A percentile compares a stretch with the other conserved stretches of the same genome.
These are phyloP conservation scores for Pseudozyma thailandica DNA, from an alignment of 1,284 basidiomycete species.

Conservation along the genomic window DNA sequence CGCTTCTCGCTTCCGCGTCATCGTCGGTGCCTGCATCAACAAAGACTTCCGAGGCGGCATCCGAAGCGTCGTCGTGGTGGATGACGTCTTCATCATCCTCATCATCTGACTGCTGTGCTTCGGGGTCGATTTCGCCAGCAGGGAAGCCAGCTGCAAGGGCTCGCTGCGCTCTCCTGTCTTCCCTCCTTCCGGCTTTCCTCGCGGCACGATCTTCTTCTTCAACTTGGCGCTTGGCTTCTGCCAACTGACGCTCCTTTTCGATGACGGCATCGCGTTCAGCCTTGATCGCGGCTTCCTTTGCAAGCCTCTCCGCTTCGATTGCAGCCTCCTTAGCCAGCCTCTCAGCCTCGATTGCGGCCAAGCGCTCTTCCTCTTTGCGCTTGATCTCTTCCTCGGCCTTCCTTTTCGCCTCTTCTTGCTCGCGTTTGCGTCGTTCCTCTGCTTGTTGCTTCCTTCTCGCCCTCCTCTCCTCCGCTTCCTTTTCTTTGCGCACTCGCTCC, in stretches of 20 bases:
- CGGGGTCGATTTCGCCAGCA: conserved; percentile 30
- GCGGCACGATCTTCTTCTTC: conserved; percentile 47
- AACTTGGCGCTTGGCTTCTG: conserved; percentile 47
- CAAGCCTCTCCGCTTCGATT: conserved; percentile 12
- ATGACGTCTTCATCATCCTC: conserved; percentile 26
- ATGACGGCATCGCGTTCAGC: conserved; percentile 32
- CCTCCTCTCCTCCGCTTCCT: conserved; percentile 33
- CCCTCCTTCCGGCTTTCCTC: conserved; percentile 25
- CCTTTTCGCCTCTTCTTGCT: conserved; percentile 19
- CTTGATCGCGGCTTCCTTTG: conserved; percentile 31
- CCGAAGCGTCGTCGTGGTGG: conserved; percentile 11
- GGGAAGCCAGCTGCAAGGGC: conserved; percentile 34
- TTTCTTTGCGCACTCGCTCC: conserved; percentile 15
- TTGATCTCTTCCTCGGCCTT: conserved; percentile 15
- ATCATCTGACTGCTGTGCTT: conserved; percentile 24
- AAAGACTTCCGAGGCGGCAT: conserved; percentile 36
- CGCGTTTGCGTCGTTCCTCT: conserved; percentile 24
- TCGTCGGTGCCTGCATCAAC: conserved; percentile 33
- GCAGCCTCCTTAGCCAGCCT: conserved; percentile 26
- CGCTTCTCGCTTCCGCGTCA: conserved; percentile 30
- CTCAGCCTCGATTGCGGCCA: conserved; percentile 47
- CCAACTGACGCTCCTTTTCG: conserved; percentile 38
- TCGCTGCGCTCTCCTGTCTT: conserved; percentile 30
- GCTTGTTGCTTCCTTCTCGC: conserved; percentile 18
- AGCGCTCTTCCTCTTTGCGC: conserved; percentile 38